Evolutionary conservation across 1,284 basidiomycete genomes (phyloP), one percentile per base, ranked within the genome.

Genomic region (Ceratobasidium sp.): DNA sequence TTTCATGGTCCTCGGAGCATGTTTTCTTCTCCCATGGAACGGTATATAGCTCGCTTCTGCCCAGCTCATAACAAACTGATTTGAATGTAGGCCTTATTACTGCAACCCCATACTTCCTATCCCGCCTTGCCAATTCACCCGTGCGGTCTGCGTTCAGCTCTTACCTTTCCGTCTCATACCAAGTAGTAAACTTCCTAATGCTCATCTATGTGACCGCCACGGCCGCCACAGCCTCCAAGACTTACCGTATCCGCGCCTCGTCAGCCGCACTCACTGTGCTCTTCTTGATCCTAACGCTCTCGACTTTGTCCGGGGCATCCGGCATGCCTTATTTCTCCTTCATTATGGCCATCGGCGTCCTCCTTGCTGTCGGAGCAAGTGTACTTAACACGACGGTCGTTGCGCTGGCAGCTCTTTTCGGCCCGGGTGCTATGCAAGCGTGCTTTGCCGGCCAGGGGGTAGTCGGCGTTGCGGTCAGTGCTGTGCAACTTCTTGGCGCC

Each of bases 1-100:
- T 54, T 84, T 88, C 76, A 90, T 91, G 76, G 44, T 70, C 9
- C 67, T 70, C 44, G 67, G 67, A 40, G 67, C 67, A 16, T 59
- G 53, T 44, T 60, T 70, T 18, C 44, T 70, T 3, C 56, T 70
- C 16, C 67, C 67, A 40, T 70, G 67, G 67, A 70, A 70, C 28
- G 67, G 67, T 70, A 49, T 16, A 42, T 16, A 28, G 18, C 14
- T 60, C 18, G 12, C 1, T 44, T 14, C 30, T 16, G 14, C 9
- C 38, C 12, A 23, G 9, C 18, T 44, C 3, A 18, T 28, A 42
- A 3, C 72, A 44, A 72, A 54, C 42, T 70, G 18, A 59, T 21
- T n/a, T 6, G 44, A 51, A 23, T 9, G 16, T 16, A 74, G 74
- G 64, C n/a, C 25, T 74, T 38, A 73, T 73, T 11, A 74, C 74